phyloP scores from a whole-genome alignment of 208 protist species.

The Herpetomonas tarakana region DNA sequence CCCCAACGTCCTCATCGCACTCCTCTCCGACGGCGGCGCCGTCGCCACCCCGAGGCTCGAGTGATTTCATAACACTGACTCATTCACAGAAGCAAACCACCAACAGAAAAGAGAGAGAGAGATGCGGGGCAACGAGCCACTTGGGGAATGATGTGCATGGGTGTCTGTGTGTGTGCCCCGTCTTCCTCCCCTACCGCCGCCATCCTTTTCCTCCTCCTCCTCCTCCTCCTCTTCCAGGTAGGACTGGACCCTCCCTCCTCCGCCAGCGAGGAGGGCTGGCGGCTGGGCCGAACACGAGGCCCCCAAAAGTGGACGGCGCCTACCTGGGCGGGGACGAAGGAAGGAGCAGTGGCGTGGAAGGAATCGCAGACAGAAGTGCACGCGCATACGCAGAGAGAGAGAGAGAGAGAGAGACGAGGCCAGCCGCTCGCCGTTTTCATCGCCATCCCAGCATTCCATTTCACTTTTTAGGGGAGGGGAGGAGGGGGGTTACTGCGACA shows the following conservation, averaged over 20 bases:
- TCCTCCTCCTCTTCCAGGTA: too few relatives aligned
- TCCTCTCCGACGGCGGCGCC: conserved; percentile 25
- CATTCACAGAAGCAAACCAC: not conserved
- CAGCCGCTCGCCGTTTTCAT: not conserved
- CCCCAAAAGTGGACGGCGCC: too few relatives aligned
- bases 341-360: too few relatives aligned
- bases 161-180: too few relatives aligned
- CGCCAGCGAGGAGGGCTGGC: too few relatives aligned
- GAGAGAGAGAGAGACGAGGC: not conserved
- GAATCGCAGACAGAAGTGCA: not conserved
- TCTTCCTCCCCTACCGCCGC: too few relatives aligned
- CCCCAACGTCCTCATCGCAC: conserved; percentile 50
- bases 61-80: not conserved
- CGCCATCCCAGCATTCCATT: not conserved
- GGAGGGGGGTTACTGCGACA: too few relatives aligned
- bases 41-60: not conserved
- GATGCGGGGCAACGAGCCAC: not conserved
- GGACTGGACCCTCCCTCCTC: too few relatives aligned
- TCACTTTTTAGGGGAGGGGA: too few relatives aligned
- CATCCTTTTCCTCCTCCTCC: too few relatives aligned
- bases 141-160: not conserved
- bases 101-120: not conserved
- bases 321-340: too few relatives aligned
- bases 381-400: not conserved
- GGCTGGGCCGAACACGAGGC: too few relatives aligned